Evolutionary conservation across 2,329 filamentous ascomycete genomes (phyloP).

Genomic region (Bipolaris cookei): DNA sequence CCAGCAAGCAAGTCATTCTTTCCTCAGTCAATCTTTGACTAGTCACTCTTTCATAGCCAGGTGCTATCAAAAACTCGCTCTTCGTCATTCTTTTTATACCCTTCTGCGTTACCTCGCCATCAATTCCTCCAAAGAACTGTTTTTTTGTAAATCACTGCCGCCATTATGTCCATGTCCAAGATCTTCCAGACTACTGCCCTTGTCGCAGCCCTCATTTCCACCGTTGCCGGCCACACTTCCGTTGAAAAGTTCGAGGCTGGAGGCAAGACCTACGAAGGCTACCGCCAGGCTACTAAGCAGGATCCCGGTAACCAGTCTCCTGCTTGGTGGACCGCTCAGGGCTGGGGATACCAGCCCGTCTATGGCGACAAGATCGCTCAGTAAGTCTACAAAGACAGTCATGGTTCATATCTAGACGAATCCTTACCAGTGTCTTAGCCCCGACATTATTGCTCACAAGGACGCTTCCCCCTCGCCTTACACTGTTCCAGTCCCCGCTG

Average conservation of each 20-base stretch:
- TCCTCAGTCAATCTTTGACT: constrained; percentile 31
- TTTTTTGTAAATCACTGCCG: not conserved
- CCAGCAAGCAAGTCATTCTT: constrained; percentile 31
- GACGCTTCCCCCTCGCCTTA: constrained; percentile 40
- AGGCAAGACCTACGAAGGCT: constrained; percentile 40
- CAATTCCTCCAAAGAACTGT: not conserved
- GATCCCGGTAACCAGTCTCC: constrained; percentile 38
- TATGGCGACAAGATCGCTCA: constrained; percentile 35
- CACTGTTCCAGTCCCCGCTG: constrained; percentile 37
- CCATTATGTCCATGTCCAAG: constrained; percentile 32
- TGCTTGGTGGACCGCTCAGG: constrained; percentile 44
- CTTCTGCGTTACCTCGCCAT: constrained; percentile 1
- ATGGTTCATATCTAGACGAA: not conserved
- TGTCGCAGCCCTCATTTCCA: constrained; percentile 36
- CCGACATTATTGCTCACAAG: constrained; percentile 43
- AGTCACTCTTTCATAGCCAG: constrained; percentile 38
- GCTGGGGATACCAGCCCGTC: constrained; percentile 42
- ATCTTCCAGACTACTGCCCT: constrained; percentile 37
- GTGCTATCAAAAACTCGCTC: constrained; percentile 34
- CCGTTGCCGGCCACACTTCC: constrained; percentile 35
- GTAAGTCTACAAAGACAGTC: not conserved
- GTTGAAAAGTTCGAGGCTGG: constrained; percentile 37
- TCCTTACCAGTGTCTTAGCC: not conserved
- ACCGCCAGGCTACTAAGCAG: constrained; percentile 33
- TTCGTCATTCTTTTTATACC: constrained; percentile 18